Evolutionary conservation across 23 red algal species (phyloP), one percentile per base, ranked within the genome.

Genomic region (Agarophyton chilense): DNA sequence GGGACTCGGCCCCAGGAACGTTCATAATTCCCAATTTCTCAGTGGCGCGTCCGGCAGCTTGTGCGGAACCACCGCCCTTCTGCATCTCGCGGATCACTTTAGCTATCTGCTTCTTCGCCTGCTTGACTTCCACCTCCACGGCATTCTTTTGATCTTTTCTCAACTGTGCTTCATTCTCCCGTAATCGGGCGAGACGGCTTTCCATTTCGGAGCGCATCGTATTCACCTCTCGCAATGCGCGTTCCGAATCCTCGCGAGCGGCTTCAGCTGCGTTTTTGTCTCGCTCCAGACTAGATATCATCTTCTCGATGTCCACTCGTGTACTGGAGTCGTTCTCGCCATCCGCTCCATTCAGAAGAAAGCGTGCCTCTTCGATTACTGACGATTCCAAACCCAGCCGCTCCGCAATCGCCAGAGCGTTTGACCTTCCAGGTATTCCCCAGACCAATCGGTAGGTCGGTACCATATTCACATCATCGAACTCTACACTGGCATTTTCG

Each of bases 401-500:
- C 40, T 84, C 44, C 17, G 97, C 97, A 43, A 99, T 95, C 19
- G 84, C 72, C 17, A 99, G 79, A 5, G 97, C 97, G 65, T 96
- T 87, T 35, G 93, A 96, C 41, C 93, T 49, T 32, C 97, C 97
- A 7, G 97, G 90, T 52, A 99, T 92, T 32, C 97, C 97, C 97
- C 97, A 99, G 14, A 99, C 24, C 54, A 99, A 84, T 52, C 87
- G 88, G 72, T 91, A 99, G 10, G 93, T 99, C 52, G 97, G 97
- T 71, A 38, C 52, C 89, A 95, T 86, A 9, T 45, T 38, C 12
- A 92, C 74, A 64, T 87, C 88, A 51, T 99, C 97, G 75, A 99
- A 99, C 75, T 99, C 93, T 18, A 96, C 97, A 29, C 84, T 91
- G 1, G 93, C 97, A 62, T 99, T 99, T 77, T 99, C 97, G 72